Evolutionary conservation across 768 basidiomycete genomes (phyloP), one percentile per base, ranked within the genome.

Genomic region (Psilocybe sp.): DNA sequence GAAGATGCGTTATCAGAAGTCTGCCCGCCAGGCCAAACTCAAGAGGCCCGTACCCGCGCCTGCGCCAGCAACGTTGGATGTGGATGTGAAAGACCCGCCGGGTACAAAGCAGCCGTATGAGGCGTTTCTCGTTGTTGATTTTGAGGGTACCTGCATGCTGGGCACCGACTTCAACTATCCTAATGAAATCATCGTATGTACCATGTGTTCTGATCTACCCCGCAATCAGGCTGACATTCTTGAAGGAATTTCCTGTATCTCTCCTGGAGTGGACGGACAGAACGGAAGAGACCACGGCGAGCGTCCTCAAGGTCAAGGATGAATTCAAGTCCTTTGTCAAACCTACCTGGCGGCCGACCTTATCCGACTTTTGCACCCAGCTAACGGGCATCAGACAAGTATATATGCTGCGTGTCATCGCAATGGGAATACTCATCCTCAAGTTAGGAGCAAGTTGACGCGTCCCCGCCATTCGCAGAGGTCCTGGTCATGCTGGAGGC

Each of bases 361-460:
- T 99, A 6, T 86, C 90, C 6, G 69, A 77, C 3, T 99, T 97
- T 64, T 98, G 96, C 65, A 92, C 77, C 15, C 68, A 80, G 33
- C 74, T 99, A 40, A 99, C 96, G 9, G 93, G 94, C 14, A 94
- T 99, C 50, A 86, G 84, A 2, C 96, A 99, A 76, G 95, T 95
- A 52, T 54, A 83, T 63, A 45, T 38, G 14, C 32, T 43, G 33
- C 16, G 39, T 36, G 11, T 50, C 36, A 43, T 35, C 44, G 35
- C 19, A 44, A 34, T 43, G 13, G 12, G 18, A 20, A 12, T 19
- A 13, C 41, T 42, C 23, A 32, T 31, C 42, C 7, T 34, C 39
- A 35, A 46, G 31, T 19, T 20, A 97, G 93, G 77, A 74, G 11
- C 86, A 91, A 70, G 89, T 98, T 23, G 82, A 97, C 63, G 48